A percentile compares a stretch with the other conserved stretches of the same genome.
Conservation (phyloP, 73 alveolate species). For the Paramecium sonneborni region DNA sequence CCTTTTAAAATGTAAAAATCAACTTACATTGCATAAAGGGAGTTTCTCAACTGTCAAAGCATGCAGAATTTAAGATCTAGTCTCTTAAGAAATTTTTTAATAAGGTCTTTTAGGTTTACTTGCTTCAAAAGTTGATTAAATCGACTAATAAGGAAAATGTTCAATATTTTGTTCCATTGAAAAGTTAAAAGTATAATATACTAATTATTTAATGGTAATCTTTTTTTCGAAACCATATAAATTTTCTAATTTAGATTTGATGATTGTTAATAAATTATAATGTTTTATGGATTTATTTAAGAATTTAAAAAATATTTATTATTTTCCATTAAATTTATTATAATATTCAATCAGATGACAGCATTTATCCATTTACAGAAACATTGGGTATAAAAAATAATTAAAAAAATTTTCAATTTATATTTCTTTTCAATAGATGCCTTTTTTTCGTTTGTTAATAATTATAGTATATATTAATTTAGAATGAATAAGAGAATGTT, state of each 20-base stretch:
- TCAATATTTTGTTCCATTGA: not conserved
- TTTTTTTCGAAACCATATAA: not conserved
- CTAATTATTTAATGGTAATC: not conserved
- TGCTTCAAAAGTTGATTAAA: not conserved
- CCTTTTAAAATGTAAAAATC: not conserved
- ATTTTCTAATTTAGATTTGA: not conserved
- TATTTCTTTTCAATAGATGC: no score
- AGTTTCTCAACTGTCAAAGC: slow-evolving; percentile 32
- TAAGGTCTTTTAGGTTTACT: slow-evolving; percentile 23
- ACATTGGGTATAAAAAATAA: not conserved
- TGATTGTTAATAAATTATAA: not conserved
- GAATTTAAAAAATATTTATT: not conserved
- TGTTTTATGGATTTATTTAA: not conserved
- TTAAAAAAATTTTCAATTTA: no score
- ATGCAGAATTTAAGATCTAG: slow-evolving; percentile 12
- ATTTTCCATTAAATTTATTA: not conserved
- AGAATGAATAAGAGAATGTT: no score
- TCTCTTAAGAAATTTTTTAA: slow-evolving; percentile 17
- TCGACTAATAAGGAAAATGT: not conserved
- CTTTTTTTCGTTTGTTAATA: no score
- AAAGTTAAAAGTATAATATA: not conserved
- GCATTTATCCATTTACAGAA: not conserved
- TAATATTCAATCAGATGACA: not conserved
- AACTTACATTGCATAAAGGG: not conserved
- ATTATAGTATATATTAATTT: no score